phyloP scores from a whole-genome alignment of 192 early-diverging fungal species.

The Mortierella alpina region DNA sequence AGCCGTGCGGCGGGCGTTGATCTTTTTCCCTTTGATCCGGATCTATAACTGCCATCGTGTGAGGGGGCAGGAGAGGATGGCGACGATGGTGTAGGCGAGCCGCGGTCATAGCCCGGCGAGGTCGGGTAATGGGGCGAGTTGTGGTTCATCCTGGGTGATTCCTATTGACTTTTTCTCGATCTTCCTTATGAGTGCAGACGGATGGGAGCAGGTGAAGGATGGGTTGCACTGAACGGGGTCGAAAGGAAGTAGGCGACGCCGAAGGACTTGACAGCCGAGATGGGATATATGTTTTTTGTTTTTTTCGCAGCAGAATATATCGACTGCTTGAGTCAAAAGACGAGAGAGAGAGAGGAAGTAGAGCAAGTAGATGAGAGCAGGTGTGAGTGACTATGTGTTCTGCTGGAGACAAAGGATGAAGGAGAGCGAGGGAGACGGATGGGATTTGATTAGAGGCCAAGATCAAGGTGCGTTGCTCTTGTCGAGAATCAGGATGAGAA shows the following conservation, averaged over 20 bases:
- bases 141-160: constrained; percentile 26
- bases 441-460: not conserved
- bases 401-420: not conserved
- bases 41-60: constrained; percentile 47
- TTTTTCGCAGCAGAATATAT: too few species aligned
- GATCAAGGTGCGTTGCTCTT: not conserved
- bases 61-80: constrained; percentile 52
- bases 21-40: constrained; percentile 38
- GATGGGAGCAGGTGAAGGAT: not conserved
- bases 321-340: not conserved
- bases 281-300: too few species aligned
- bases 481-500: too few species aligned
- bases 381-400: too few species aligned
- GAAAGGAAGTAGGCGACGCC: too few species aligned
- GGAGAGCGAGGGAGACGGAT: not conserved
- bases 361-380: too few species aligned
- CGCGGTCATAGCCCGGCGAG: constrained; percentile 44
- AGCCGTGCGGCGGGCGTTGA: constrained; percentile 29
- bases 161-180: too few species aligned
- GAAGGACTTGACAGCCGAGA: too few species aligned
- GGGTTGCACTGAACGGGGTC: not conserved
- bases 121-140: constrained; percentile 49
- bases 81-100: constrained; percentile 47
- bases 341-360: not conserved
- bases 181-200: not conserved